Base-by-base conservation (phyloP, 352 stramenopile species). In the Hyaloperonospora arabidopsidis region DNA sequence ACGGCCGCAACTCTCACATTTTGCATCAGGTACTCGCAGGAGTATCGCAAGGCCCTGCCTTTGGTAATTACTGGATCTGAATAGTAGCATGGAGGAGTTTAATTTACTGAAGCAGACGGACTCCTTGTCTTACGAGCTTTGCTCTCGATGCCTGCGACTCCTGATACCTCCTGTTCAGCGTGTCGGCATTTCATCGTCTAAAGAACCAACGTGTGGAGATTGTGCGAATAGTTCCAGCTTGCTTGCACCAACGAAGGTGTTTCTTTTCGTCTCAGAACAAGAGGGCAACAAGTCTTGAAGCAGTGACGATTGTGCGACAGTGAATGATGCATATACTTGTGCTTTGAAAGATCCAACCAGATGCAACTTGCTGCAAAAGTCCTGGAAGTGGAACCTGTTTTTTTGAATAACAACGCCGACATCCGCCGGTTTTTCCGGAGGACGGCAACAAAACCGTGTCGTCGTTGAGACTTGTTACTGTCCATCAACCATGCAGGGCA, bases 1-100 rank as follows among this genome's bases (percentile, higher is more conserved):
- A 79, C 25, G 89, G 97, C 51, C 81, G 91, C 14, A 97, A 96
- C 61, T 97, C 97, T 49, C 91, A 97, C 60, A 78, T 96, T 14
- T 95, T 97, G 54, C 97, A 97, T 63, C 87, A 97, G 59, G 65
- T 97, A 1, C 68, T 95, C 12, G 73, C 79, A 0, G 86, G 79
- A 15, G 70, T 88, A 8, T 72, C 86, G 35, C 72, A 87, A 51
- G 81, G 89, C 43, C 79, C 82, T 2, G 64, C 61, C n/a, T 61
- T 90, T 13, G 71, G 76, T 7, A 78, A 90, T 57, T 69, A 1
- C 55, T 90, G 6, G 80, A 88, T 23, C 53, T 90, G 21, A 89
- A 86, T 54, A 70, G 70, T 12, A 52, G 67, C 0, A 57, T 76
- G 1, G 62, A 68, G 0, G 79, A 89, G 40, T 89, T 87, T 55